Conservation (phyloP, 805 yeast genomes). For the Ogataea neopini region DNA sequence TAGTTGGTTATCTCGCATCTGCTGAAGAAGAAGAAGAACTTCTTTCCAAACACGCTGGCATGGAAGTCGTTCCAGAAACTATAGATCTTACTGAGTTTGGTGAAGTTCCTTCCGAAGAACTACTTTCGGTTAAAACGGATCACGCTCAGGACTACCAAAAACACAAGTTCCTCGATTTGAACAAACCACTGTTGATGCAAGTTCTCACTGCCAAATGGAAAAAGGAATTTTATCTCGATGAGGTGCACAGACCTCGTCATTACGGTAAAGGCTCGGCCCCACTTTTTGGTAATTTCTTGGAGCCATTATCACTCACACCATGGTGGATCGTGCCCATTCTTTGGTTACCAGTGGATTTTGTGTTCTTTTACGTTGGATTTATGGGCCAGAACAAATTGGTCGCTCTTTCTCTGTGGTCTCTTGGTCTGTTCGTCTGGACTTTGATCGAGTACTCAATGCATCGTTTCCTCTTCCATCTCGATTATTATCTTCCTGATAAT, state of each 20-base stretch:
- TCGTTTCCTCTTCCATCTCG: slow-evolving; percentile 92
- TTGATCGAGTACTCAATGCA: slow-evolving; percentile 85
- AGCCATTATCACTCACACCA: slow-evolving; percentile 86
- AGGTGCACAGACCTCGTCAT: slow-evolving; percentile 97
- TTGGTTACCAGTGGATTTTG: slow-evolving; percentile 84
- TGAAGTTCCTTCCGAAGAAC: slow-evolving; percentile 70
- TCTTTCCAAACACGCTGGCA: slow-evolving; percentile 53
- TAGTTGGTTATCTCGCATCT: slow-evolving; percentile 84
- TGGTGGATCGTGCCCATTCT: slow-evolving; percentile 90
- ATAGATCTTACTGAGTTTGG: slow-evolving; percentile 58
- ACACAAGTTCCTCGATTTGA: slow-evolving; percentile 85
- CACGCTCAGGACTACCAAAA: slow-evolving; percentile 64
- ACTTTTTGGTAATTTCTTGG: slow-evolving; percentile 89
- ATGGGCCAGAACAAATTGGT: slow-evolving; percentile 44
- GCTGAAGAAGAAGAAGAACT: slow-evolving; percentile 73
- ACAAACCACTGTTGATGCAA: slow-evolving; percentile 78
- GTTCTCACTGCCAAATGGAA: slow-evolving; percentile 73
- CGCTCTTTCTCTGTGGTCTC: slow-evolving; percentile 58
- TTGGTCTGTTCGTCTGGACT: slow-evolving; percentile 95
- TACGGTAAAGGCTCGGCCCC: slow-evolving; percentile 98
- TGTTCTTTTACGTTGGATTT: slow-evolving; percentile 60
- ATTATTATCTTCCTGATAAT: slow-evolving; percentile 80
- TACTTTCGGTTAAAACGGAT: slow-evolving; percentile 78
- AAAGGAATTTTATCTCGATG: slow-evolving; percentile 90
- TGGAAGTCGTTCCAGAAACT: slow-evolving; percentile 40